A percentile compares a stretch with the other conserved stretches of the same genome.
These are phyloP conservation scores for Penicillium expansum DNA, from an alignment of 2,329 filamentous ascomycete species.

Conservation along the genomic window DNA sequence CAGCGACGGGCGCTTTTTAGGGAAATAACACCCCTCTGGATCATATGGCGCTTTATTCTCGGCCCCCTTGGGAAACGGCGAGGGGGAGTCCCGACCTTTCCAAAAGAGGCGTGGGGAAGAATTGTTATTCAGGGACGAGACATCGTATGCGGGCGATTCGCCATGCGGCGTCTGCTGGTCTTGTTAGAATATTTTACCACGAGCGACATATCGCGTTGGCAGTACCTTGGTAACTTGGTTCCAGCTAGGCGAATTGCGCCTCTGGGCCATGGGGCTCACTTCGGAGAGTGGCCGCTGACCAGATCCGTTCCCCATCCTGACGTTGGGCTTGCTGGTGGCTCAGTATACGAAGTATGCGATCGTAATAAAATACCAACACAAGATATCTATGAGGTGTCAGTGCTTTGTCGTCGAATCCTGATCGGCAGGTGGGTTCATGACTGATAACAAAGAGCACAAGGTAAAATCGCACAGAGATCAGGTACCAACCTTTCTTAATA, in stretches of 20 bases:
- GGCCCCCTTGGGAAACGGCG: slow-evolving; percentile 59
- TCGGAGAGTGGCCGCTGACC: slow-evolving; percentile 78
- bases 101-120: slow-evolving; percentile 86
- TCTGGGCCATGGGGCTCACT: slow-evolving; percentile 78
- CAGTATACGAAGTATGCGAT: background rate
- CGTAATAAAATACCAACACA: slow-evolving; percentile 4
- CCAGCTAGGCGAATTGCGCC: slow-evolving; percentile 91
- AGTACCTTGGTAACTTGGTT: slow-evolving; percentile 71
- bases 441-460: background rate
- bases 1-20: slow-evolving; percentile 81
- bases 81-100: slow-evolving; percentile 71
- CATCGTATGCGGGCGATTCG: slow-evolving; percentile 81
- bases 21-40: slow-evolving; percentile 63
- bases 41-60: slow-evolving; percentile 67
- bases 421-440: slow-evolving; percentile 1
- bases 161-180: slow-evolving; percentile 64
- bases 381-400: slow-evolving; percentile 16
- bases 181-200: slow-evolving; percentile 18
- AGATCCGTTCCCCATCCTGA: slow-evolving; percentile 59
- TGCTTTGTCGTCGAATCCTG: slow-evolving; percentile 2
- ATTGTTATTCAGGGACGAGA: slow-evolving; percentile 65
- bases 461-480: background rate
- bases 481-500: slow-evolving; percentile 20
- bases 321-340: slow-evolving; percentile 49
- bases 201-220: slow-evolving; percentile 1